Conservation (phyloP, 805 yeast species). For the Ogataea corticis region DNA sequence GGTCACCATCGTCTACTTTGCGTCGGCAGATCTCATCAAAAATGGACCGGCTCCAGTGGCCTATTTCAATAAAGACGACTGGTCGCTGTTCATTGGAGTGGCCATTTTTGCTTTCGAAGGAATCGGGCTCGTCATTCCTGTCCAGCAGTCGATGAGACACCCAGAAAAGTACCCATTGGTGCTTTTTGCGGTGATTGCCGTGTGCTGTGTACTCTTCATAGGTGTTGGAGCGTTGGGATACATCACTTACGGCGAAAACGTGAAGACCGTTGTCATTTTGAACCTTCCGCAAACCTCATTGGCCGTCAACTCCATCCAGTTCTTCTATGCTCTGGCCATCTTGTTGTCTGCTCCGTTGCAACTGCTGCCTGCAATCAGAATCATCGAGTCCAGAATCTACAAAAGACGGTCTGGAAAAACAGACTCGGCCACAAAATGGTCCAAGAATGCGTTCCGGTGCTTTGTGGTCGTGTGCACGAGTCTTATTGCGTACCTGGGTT, state of each 20-base stretch:
- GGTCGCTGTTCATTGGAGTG: conserved; percentile 77
- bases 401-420: conserved; percentile 58
- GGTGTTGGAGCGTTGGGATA: conserved; percentile 70
- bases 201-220: conserved; percentile 64
- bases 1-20: conserved; percentile 59
- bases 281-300: conserved; percentile 71
- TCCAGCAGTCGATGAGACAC: conserved; percentile 76
- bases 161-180: conserved; percentile 75
- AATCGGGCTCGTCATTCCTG: conserved; percentile 77
- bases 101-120: conserved; percentile 91
- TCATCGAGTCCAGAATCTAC: conserved; percentile 65
- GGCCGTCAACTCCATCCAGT: conserved; percentile 62
- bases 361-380: conserved; percentile 74
- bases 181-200: conserved; percentile 56
- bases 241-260: conserved; percentile 61
- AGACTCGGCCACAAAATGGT: conserved; percentile 58
- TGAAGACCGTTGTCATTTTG: conserved; percentile 67
- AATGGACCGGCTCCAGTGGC: conserved; percentile 54
- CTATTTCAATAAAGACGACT: conserved; percentile 54
- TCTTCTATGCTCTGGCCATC: conserved; percentile 73
- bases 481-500: conserved; percentile 63
- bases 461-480: conserved; percentile 55
- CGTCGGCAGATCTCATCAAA: conserved; percentile 44
- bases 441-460: conserved; percentile 59
- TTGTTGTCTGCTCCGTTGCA: conserved; percentile 80